Base-by-base conservation (phyloP, 2,329 filamentous ascomycete genomes). In the Parasarocladium wereldwijsianum region DNA sequence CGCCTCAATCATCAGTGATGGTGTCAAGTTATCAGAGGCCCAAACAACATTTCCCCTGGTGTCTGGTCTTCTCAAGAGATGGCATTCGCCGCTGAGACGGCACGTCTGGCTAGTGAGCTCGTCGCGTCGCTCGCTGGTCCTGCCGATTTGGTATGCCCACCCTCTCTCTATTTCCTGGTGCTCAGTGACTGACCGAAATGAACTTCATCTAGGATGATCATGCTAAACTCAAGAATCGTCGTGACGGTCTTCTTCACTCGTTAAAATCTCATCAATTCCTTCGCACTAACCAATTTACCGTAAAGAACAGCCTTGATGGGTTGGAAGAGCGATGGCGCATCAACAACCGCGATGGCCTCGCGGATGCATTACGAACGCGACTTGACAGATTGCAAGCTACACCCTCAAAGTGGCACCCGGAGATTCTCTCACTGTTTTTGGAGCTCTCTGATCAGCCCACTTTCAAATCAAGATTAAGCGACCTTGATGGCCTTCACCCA, bases 321-420 rank as follows among this genome's bases (percentile, higher is more conserved):
- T 60, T 94, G 3, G 76, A 86, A 40, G 90, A 96, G 55, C 85
- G 87, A 42, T 90, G 94, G 42, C 69, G 74, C 18, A 66, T 96
- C 32, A 65, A 83, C 27, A 76, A 80, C 44, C 73, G 81, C 37
- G 86, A 94, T 42, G 72, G 71, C 22, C 58, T 94, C 16, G 83
- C 84, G 9, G 75, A 86, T 33, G 73, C 77, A 34, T 54, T 94
- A 23, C 57, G 63, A 6, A 46, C 57, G 30, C 37, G 79, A 10
- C 29, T 35, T 13, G 24, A 34, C n/a, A 18, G 15, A 15, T 31
- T 37, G 4, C 19, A 33, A 10, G 30, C 18, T 17, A n/a, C 22
- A 6, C 29, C 64, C 8, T 45, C 64, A 24, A 74, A 73, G 51
- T 87, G 72, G 67, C 71, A 73, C 5, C 85, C 86, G 0, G 90